phyloP scores from a whole-genome alignment of 1,284 basidiomycete species.

The Puccinia horiana region DNA sequence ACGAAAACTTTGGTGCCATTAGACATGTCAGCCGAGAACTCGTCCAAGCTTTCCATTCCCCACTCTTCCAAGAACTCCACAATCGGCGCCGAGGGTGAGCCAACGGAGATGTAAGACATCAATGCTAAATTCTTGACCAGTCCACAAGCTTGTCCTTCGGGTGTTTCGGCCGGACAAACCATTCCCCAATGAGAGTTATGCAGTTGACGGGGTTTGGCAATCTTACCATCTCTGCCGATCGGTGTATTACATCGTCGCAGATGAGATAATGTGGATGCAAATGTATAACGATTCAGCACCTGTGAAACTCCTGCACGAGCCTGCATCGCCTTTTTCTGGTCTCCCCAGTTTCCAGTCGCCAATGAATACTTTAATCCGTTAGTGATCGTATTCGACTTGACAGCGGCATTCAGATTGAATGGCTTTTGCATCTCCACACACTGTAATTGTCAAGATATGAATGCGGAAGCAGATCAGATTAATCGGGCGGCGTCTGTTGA shows the following conservation, averaged over 20 bases:
- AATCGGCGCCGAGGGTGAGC: conserved; percentile 91
- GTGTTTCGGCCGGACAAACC: conserved; percentile 98
- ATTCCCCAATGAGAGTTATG: conserved; percentile 99
- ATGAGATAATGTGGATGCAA: conserved; percentile 96
- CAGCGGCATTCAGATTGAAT: conserved; percentile 86
- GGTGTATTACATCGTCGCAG: conserved; percentile 97
- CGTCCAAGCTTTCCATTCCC: conserved; percentile 88
- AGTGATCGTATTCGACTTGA: conserved; percentile 94
- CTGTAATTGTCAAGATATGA: conserved; percentile 90
- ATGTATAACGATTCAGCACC: conserved; percentile 97
- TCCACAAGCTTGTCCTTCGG: conserved; percentile 98
- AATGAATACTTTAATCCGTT: conserved; percentile 98
- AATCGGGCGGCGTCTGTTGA: not conserved
- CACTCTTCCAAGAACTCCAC: conserved; percentile 99
- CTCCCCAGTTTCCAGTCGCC: conserved; percentile 99
- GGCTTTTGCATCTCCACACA: conserved; percentile 96
- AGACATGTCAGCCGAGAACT: conserved; percentile 78
- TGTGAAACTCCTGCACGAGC: conserved; percentile 98
- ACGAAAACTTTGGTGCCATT: conserved; percentile 96
- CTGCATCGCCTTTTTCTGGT: conserved; percentile 97
- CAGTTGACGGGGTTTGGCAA: conserved; percentile 96
- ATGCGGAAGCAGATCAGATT: conserved; percentile 86
- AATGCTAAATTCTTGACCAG: conserved; percentile 97
- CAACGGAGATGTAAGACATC: conserved; percentile 97
- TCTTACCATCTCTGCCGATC: conserved; percentile 96